Evolutionary conservation across 805 yeast species (phyloP), one percentile per base, ranked within the genome.

Genomic region (Sugiyamaella smithiae): DNA sequence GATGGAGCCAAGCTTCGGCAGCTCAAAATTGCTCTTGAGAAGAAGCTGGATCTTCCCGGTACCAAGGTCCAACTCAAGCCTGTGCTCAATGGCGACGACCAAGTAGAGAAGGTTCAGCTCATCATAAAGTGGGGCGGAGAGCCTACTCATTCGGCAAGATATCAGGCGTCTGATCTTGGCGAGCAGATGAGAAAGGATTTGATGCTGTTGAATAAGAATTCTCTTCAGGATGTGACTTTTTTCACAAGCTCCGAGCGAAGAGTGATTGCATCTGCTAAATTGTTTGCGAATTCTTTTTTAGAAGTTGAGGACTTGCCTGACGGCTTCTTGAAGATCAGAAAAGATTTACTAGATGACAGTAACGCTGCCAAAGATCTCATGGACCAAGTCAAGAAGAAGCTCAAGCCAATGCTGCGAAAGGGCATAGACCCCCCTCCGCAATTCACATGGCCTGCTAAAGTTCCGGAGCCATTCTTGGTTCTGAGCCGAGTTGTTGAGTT

Each of bases 61-160:
- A 93, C 99, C 0, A 93, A 93, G 64, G 85, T 93, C 53, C 99
- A 93, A 69, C 70, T 93, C 59, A 93, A 93, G 65, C 99, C 99
- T 0, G 82, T 91, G 2, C 63, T 90, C 48, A 82, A 78, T 33
- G 75, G 73, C 50, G 16, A 23, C 12, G 64, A 58, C 9, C 81
- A 83, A 28, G 93, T 93, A 17, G 97, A 91, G 56, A 93, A 93
- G 64, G 97, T 91, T 20, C 99, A 93, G 67, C 82, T 93, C 54
- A 95, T 93, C 53, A 73, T 93, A 59, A 93, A 93, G 66, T 93
- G 99, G 99, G 99, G 99, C 59, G 99, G 99, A 55, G 99, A 93
- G 67, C 97, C 99, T 4, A 93, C 99, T 1, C 99, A 93, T 66
- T 89, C 97, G 8, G 97, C 98, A 1, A 79, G 84, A 54, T 86